A percentile compares a stretch with the other conserved stretches of the same genome.
These are phyloP conservation scores for Penicillium sp. DNA, from an alignment of 2,329 filamentous ascomycete species.

Conservation along the genomic window DNA sequence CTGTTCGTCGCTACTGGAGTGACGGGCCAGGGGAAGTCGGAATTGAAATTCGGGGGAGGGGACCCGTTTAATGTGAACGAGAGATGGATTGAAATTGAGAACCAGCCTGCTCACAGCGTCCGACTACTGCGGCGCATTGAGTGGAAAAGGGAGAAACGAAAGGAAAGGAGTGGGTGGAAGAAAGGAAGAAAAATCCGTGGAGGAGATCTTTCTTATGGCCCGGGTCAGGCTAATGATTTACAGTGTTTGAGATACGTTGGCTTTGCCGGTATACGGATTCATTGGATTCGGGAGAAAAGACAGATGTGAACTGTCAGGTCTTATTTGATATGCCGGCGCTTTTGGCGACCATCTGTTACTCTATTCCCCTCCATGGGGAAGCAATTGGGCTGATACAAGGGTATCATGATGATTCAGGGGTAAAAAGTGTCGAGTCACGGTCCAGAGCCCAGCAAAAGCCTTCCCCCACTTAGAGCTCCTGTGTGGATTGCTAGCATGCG, in stretches of 20 bases:
- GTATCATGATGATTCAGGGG: slow-evolving; percentile 20
- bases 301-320: no score
- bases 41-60: slow-evolving; percentile 19
- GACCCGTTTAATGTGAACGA: background rate
- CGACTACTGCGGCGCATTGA: slow-evolving; percentile 36
- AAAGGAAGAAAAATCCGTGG: slow-evolving; percentile 14
- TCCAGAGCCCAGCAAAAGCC: slow-evolving; percentile 11
- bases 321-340: no score
- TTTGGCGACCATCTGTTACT: background rate
- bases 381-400: background rate
- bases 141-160: slow-evolving; percentile 21
- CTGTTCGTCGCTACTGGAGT: slow-evolving; percentile 22
- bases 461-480: slow-evolving; percentile 20
- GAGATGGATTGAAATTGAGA: slow-evolving; percentile 19
- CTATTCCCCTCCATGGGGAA: background rate
- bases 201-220: background rate
- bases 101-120: slow-evolving; percentile 39
- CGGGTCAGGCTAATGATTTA: background rate
- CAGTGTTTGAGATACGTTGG: background rate
- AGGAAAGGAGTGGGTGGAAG: slow-evolving; percentile 16
- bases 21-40: slow-evolving; percentile 20
- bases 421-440: slow-evolving; percentile 14
- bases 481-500: slow-evolving; percentile 9
- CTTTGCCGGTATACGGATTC: background rate
- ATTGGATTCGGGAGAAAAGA: background rate